These are phyloP conservation scores for Rhodotorula sp. DNA, from an alignment of 1,284 basidiomycete genomes.

Conservation along the genomic window DNA sequence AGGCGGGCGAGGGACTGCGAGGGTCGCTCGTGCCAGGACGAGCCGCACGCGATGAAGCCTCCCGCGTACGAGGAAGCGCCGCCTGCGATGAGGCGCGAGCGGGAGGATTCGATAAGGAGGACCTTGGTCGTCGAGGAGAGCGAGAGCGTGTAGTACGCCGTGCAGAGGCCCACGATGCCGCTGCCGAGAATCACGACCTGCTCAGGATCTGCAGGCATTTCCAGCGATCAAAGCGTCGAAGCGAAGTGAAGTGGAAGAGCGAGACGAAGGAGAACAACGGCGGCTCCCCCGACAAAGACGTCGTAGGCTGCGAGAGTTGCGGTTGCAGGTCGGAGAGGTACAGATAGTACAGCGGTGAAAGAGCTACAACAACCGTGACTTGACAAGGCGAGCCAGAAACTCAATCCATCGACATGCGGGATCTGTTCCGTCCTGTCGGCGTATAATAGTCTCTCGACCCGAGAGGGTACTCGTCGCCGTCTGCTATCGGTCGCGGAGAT, in stretches of 20 bases:
- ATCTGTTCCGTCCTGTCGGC: neutral
- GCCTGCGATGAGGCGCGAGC: constrained; percentile 9
- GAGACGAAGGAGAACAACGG: neutral
- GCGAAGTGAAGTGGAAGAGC: neutral
- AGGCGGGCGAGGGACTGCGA: constrained; percentile 16
- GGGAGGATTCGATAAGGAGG: constrained; percentile 29
- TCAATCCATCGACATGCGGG: constrained; percentile 9
- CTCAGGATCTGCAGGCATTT: neutral
- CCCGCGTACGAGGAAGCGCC: constrained; percentile 29
- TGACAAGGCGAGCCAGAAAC: neutral
- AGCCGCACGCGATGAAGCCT: constrained; percentile 31
- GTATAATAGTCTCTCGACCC: neutral
- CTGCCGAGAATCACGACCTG: constrained; percentile 26
- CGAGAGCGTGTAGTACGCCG: constrained; percentile 23
- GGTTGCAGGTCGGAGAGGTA: too few relatives aligned
- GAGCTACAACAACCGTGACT: too few relatives aligned
- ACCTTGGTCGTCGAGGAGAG: constrained; percentile 14
- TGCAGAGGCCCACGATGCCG: constrained; percentile 35
- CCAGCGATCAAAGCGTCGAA: neutral
- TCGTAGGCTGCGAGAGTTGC: too few relatives aligned
- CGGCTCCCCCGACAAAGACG: neutral
- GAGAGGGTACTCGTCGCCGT: neutral
- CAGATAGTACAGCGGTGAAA: too few relatives aligned
- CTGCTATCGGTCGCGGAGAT: neutral
- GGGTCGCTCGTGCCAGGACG: constrained; percentile 23